Evolutionary conservation across 2,329 filamentous ascomycete genomes (phyloP).

Genomic region (Calonectria crousiana): DNA sequence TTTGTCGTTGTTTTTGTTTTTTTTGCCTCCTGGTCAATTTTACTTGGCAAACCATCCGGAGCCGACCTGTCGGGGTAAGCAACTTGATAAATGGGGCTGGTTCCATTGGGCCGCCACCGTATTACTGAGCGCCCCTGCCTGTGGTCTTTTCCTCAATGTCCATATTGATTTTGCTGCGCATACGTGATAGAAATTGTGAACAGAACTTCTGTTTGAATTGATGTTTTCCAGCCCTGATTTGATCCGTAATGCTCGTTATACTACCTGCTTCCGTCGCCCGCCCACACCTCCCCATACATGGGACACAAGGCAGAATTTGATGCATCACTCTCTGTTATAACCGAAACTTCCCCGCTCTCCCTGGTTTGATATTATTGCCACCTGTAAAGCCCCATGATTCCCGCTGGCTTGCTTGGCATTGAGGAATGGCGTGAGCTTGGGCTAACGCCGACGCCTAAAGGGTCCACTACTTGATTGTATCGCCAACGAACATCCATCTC

Average conservation of each 20-base stretch:
- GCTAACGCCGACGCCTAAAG: not conserved
- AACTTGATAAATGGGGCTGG: not conserved
- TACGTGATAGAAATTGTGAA: not conserved
- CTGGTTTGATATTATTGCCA: not conserved
- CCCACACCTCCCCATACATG: too few relatives aligned
- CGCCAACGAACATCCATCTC: not conserved
- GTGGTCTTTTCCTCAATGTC: not conserved
- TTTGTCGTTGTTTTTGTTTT: too few relatives aligned
- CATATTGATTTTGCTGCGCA: not conserved
- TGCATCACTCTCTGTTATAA: not conserved
- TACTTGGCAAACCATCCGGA: not conserved
- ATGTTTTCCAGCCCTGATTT: not conserved
- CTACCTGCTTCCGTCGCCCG: not conserved
- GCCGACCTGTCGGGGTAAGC: not conserved
- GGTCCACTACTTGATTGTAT: not conserved
- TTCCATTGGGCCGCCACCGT: not conserved
- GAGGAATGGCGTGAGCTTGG: not conserved
- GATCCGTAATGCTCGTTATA: not conserved
- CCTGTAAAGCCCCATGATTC: not conserved
- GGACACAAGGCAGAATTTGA: not conserved
- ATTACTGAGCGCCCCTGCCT: not conserved
- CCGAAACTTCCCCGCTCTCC: not conserved
- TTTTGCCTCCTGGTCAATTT: not conserved
- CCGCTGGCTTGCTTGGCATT: not conserved
- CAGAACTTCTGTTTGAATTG: not conserved